Evolutionary conservation across 1,284 basidiomycete species (phyloP), one percentile per base, ranked within the genome.

Genomic region (Microstroma glucosiphilum): DNA sequence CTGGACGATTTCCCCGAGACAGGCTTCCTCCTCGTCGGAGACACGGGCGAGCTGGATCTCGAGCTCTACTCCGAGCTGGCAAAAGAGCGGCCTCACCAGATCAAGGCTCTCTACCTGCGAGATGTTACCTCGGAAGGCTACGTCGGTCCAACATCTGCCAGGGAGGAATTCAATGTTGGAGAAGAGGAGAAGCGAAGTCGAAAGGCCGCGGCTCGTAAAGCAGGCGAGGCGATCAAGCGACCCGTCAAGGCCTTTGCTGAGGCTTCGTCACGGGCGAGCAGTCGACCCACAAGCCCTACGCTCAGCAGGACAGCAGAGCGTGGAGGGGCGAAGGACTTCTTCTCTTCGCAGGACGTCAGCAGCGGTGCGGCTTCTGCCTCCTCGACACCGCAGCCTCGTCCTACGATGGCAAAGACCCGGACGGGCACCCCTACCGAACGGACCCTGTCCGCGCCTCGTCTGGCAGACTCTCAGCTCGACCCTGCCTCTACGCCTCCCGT

Each of bases 21-120:
- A 1, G 65, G 66, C n/a, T 77, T 77, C 57, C 61, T 77, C 60
- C 65, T 76, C 54, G 60, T 77, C 25, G 75, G 75, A 19, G 75
- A 77, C 58, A 70, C 68, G 13, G 75, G 75, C 19, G 75, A 77
- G 65, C 70, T 75, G 26, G 75, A 77, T 57, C 64, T 77, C 21
- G 75, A 77, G 59, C 63, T 77, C 11, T 76, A 75, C 46, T 66
- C 70, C 48, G 64, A 69, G n/a, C 57, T 77, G 4, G 75, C 75
- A 3, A 63, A 63, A 8, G 69, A 70, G 61, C 68, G 73, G 25
- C 71, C 74, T 1, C 13, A 59, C 6, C 72, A 73, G 42, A 62
- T 77, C 9, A 61, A 69, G 6, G 73, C 65, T 43, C 63, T 77
- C 17, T 77, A 70, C 59, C 75, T 77, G 19, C 63, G 75, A n/a